Evolutionary conservation across 768 basidiomycete genomes (phyloP).

Genomic region (Plicaturopsis crispa): DNA sequence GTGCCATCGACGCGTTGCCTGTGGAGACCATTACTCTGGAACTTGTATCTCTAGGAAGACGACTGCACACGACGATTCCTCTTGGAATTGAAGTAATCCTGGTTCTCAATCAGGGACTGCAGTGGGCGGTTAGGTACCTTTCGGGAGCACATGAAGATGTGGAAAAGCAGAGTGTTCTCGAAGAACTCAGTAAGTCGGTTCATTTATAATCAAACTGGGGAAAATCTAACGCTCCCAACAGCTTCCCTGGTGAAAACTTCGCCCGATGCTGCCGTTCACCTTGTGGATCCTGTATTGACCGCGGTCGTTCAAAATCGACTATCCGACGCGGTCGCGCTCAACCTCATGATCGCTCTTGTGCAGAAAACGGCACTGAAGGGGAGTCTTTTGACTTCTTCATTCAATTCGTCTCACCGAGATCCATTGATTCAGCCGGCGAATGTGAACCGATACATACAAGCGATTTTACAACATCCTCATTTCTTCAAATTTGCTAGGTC

Average conservation of each 20-base stretch:
- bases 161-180: slow-evolving; percentile 17
- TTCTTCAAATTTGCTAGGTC: slow-evolving; percentile 42
- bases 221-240: no score
- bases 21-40: slow-evolving; percentile 20
- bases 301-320: slow-evolving; percentile 59
- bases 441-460: slow-evolving; percentile 74
- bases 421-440: slow-evolving; percentile 44
- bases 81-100: slow-evolving; percentile 21
- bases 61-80: slow-evolving; percentile 12
- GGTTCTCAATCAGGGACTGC: slow-evolving; percentile 39
- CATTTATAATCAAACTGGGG: no score
- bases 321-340: slow-evolving; percentile 27
- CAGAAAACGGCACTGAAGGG: slow-evolving; percentile 56
- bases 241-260: slow-evolving; percentile 22
- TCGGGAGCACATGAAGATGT: slow-evolving; percentile 23
- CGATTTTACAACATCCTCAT: slow-evolving; percentile 59
- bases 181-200: slow-evolving; percentile 35
- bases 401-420: slow-evolving; percentile 1
- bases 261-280: slow-evolving; percentile 38
- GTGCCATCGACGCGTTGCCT: slow-evolving; percentile 18
- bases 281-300: slow-evolving; percentile 67
- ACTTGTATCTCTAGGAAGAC: slow-evolving; percentile 23
- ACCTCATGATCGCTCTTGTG: slow-evolving; percentile 35
- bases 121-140: slow-evolving; percentile 44
- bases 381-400: slow-evolving; percentile 7